Evolutionary conservation across 2,329 filamentous ascomycete genomes (phyloP).

Genomic region (Fragosphaeria purpurea): DNA sequence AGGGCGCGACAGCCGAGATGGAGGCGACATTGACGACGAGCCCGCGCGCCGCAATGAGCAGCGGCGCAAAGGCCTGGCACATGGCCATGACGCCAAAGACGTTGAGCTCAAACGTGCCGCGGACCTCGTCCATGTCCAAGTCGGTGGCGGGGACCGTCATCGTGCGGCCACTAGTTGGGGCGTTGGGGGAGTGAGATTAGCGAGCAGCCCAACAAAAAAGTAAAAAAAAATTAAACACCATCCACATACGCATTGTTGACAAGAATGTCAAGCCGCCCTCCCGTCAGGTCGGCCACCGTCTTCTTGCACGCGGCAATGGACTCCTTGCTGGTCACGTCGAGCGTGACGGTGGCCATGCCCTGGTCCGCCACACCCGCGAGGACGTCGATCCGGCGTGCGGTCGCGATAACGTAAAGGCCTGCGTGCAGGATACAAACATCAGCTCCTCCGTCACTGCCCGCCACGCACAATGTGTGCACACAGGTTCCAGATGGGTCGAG

Average conservation of each 20-base stretch:
- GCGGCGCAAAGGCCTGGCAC: constrained; percentile 38
- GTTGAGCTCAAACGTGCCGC: constrained; percentile 45
- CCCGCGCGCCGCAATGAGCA: constrained; percentile 39
- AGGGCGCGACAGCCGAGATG: constrained; percentile 38
- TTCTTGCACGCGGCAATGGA: constrained; percentile 40
- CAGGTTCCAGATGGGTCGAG: neutral
- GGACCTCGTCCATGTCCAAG: constrained; percentile 41
- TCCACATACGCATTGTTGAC: constrained; percentile 47
- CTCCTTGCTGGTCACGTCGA: constrained; percentile 43
- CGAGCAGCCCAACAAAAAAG: neutral
- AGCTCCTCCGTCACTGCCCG: neutral
- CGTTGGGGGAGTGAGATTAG: constrained; percentile 14
- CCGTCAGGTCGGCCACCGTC: constrained; percentile 37
- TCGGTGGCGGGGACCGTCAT: constrained; percentile 43
- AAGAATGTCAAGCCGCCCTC: constrained; percentile 45
- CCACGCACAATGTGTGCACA: neutral
- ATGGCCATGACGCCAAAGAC: constrained; percentile 49
- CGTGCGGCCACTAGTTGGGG: constrained; percentile 30
- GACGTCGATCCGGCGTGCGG: constrained; percentile 40
- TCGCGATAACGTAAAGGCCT: constrained; percentile 47
- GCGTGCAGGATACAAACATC: neutral
- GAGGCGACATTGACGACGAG: constrained; percentile 48
- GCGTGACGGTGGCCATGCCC: constrained; percentile 38
- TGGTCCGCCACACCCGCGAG: constrained; percentile 33
- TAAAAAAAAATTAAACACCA: too few species aligned